A percentile compares a stretch with the other conserved stretches of the same genome.
Conservation (phyloP, 2,329 filamentous ascomycete genomes). For the Epichloe brachyelytri region DNA sequence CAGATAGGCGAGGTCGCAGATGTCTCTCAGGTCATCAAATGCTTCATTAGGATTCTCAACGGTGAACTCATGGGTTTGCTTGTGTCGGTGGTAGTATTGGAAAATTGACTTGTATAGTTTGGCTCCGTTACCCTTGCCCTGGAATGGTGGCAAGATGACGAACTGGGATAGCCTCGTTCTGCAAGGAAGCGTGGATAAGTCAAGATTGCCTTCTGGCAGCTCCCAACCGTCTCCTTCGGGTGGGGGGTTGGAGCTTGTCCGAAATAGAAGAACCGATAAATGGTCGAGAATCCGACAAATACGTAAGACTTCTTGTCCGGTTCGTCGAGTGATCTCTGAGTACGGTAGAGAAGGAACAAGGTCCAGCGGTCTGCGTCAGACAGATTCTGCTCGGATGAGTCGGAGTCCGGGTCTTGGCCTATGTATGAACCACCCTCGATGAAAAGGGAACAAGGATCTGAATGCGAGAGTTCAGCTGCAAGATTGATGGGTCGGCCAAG, state of each 20-base stretch:
- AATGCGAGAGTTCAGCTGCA: slow-evolving; percentile 62
- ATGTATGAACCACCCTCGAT: slow-evolving; percentile 87
- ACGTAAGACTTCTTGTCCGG: slow-evolving; percentile 50
- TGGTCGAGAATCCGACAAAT: slow-evolving; percentile 80
- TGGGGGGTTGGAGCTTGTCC: slow-evolving; percentile 30
- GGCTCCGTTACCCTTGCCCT: slow-evolving; percentile 65
- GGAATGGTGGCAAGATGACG: slow-evolving; percentile 77
- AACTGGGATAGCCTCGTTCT: slow-evolving; percentile 88
- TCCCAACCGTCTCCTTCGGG: slow-evolving; percentile 28
- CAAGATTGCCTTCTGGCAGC: slow-evolving; percentile 30
- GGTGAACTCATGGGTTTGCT: slow-evolving; percentile 68
- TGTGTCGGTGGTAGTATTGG: slow-evolving; percentile 49
- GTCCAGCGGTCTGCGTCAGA: slow-evolving; percentile 77
- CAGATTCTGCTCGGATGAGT: slow-evolving; percentile 52
- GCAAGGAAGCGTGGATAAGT: slow-evolving; percentile 52
- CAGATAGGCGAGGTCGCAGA: slow-evolving; percentile 57
- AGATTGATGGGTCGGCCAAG: slow-evolving; percentile 55
- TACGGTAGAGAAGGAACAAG: slow-evolving; percentile 74
- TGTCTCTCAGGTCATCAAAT: slow-evolving; percentile 69
- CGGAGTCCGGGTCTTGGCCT: slow-evolving; percentile 28
- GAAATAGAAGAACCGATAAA: slow-evolving; percentile 72
- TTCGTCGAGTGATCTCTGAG: slow-evolving; percentile 31
- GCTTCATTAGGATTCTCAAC: slow-evolving; percentile 88
- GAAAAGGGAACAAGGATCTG: slow-evolving; percentile 77
- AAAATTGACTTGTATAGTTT: slow-evolving; percentile 75